Percentiles rank a stretch among this genome's conserved stretches.
Conservation (phyloP, 331 rosid genomes). For the Ulmus americana region DNA sequence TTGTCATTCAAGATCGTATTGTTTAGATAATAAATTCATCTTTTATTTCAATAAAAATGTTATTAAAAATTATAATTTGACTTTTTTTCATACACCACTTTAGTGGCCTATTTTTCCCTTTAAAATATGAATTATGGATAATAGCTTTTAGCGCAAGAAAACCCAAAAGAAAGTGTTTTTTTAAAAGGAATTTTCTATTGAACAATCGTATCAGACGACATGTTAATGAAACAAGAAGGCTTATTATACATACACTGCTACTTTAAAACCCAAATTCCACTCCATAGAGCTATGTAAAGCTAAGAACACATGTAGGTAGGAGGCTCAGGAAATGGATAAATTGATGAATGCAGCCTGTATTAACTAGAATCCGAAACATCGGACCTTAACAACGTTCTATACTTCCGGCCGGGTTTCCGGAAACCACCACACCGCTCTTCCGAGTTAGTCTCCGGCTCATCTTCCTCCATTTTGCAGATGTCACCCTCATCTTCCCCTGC, state of each 20-base stretch:
- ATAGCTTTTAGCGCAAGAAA: too few relatives aligned
- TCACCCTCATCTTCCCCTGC: constrained; percentile 18
- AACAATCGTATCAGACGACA: too few relatives aligned
- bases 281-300: not conserved
- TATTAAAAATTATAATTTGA: too few relatives aligned
- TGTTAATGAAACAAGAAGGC: too few relatives aligned
- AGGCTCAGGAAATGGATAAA: not conserved
- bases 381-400: constrained; percentile 8
- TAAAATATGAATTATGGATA: too few relatives aligned
- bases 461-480: constrained; percentile 17
- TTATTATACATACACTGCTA: not conserved
- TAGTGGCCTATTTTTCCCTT: too few relatives aligned
- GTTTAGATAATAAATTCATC: too few relatives aligned
- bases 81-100: too few relatives aligned
- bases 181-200: too few relatives aligned
- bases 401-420: constrained; percentile 20
- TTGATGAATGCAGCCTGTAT: not conserved
- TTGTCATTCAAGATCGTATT: too few relatives aligned
- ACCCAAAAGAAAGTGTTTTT: too few relatives aligned
- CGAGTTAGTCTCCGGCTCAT: constrained; percentile 10
- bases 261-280: not conserved
- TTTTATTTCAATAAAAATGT: too few relatives aligned
- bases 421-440: constrained; percentile 7
- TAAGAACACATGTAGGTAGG: not conserved
- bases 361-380: constrained; percentile 20